Base-by-base conservation (phyloP, 1,284 basidiomycete genomes). In the Ustilago loliicola region DNA sequence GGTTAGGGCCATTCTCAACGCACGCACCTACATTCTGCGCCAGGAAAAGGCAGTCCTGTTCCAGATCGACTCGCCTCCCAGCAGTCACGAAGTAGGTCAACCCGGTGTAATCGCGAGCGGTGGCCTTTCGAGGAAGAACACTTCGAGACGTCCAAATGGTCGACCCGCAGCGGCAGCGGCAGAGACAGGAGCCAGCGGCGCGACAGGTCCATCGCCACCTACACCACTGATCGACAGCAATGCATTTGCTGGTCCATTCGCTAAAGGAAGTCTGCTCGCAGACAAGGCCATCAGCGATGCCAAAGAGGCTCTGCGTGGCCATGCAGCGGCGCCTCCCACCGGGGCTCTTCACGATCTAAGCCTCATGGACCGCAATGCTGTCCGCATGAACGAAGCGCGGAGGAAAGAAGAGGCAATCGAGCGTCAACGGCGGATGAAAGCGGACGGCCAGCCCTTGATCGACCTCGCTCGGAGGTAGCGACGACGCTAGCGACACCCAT, bases 31-130 rank as follows among this genome's bases (percentile, higher is more conserved):
- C 59, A 71, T 86, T n/a, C 45, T 86, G 55, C 58, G 72, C 7
- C 83, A 84, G 59, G 85, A 86, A 54, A 72, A 72, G 40, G 76
- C 83, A 13, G 72, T 80, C 11, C 66, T 86, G 5, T 84, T 86
- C 77, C 65, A 72, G 57, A 51, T 56, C 25, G 73, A 63, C 6
- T 59, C 55, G 32, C 65, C 72, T 8, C 29, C 50, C 1, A 57
- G 27, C 23, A 59, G 61, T 36, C 59, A 66, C 27, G 63, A 66
- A 17, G 50, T 36, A 9, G 47, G 45, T 27, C 25, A 29, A 23
- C 17, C 27, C 2, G 55, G 40, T 29, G 51, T 42, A 6, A 21
- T 47, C 15, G 50, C 57, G 17, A 59, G 52, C 15, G 72, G 68
- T n/a, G 72, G 69, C 19, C 57, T 72, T 23, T 78, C 75, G 52